phyloP scores from a whole-genome alignment of 2,329 filamentous ascomycete species.

The Magnaporthales sp. region DNA sequence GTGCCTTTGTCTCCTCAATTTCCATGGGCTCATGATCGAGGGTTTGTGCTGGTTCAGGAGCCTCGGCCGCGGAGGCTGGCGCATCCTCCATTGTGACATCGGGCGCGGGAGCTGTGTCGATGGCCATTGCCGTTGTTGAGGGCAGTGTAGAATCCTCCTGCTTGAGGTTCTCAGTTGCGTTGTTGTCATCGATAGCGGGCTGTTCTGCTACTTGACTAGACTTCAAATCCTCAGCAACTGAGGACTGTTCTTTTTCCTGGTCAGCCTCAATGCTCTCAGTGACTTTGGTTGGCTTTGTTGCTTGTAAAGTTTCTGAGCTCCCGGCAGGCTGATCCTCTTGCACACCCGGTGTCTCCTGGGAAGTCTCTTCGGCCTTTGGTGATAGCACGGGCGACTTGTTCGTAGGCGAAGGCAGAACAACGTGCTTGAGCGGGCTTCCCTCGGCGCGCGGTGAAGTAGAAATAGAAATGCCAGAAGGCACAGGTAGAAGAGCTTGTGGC shows the following conservation, averaged over 20 bases:
- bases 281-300: not conserved
- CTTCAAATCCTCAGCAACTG: not conserved
- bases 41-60: not conserved
- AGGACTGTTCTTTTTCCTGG: too few species aligned
- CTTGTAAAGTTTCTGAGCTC: not conserved
- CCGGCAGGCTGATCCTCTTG: not conserved
- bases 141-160: not conserved
- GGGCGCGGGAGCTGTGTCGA: not conserved
- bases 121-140: not conserved
- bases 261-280: not conserved
- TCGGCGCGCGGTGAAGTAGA: not conserved
- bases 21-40: not conserved
- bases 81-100: not conserved
- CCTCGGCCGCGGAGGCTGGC: not conserved
- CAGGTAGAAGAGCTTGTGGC: not conserved
- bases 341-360: not conserved
- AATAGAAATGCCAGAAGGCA: not conserved
- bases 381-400: not conserved
- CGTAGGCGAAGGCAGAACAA: conserved; percentile 1
- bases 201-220: not conserved
- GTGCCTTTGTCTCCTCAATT: not conserved
- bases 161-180: not conserved
- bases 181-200: not conserved
- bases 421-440: conserved; percentile 5
- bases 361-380: not conserved